phyloP scores from a whole-genome alignment of 768 basidiomycete genomes.

The Mrakia hoshinonis region DNA sequence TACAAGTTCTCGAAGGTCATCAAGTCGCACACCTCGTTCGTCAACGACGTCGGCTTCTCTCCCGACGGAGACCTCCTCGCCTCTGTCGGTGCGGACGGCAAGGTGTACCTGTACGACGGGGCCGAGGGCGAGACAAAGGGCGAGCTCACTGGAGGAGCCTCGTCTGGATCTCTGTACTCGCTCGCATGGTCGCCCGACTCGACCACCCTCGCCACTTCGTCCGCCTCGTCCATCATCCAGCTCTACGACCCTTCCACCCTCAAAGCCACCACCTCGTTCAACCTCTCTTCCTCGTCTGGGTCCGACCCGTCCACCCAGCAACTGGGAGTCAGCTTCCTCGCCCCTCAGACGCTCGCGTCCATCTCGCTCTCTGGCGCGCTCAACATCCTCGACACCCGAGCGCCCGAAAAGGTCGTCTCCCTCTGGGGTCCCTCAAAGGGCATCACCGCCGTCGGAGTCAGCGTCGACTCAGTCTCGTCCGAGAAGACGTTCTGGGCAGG shows the following conservation, averaged over 20 bases:
- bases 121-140: slow-evolving; percentile 69
- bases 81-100: slow-evolving; percentile 81
- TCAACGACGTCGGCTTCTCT: slow-evolving; percentile 79
- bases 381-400: slow-evolving; percentile 70
- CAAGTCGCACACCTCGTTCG: slow-evolving; percentile 80
- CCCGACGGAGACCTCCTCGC: slow-evolving; percentile 73
- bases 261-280: slow-evolving; percentile 7
- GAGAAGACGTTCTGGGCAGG: slow-evolving; percentile 64
- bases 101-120: slow-evolving; percentile 77
- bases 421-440: slow-evolving; percentile 69
- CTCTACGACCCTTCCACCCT: slow-evolving; percentile 23
- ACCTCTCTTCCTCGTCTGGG: slow-evolving; percentile 11
- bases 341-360: slow-evolving; percentile 26
- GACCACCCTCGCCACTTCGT: slow-evolving; percentile 19
- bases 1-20: slow-evolving; percentile 88
- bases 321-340: slow-evolving; percentile 26
- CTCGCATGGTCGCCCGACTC: slow-evolving; percentile 28
- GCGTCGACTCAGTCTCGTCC: not conserved
- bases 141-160: slow-evolving; percentile 42
- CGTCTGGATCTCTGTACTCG: slow-evolving; percentile 20
- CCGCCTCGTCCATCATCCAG: slow-evolving; percentile 26
- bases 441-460: slow-evolving; percentile 52
- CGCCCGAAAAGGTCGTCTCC: slow-evolving; percentile 48
- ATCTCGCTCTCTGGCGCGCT: slow-evolving; percentile 75
- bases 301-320: slow-evolving; percentile 17